Evolutionary conservation across 2,329 filamentous ascomycete genomes (phyloP).

Genomic region (Aspergillus pseudoterreus): DNA sequence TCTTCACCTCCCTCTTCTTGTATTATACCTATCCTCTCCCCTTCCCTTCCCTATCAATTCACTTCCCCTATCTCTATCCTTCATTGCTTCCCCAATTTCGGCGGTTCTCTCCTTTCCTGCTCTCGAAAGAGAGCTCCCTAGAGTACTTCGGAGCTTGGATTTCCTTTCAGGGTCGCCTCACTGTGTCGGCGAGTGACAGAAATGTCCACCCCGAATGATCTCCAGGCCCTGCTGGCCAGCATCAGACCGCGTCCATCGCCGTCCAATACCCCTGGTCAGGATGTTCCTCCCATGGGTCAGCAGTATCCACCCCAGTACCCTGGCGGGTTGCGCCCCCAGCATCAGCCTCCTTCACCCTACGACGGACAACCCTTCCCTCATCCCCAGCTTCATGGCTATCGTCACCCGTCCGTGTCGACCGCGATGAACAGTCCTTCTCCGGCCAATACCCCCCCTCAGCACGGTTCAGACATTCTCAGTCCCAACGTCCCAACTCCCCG

Average conservation of each 20-base stretch:
- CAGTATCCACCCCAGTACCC: constrained; percentile 28
- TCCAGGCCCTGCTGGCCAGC: constrained; percentile 46
- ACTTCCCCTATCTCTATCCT: constrained; percentile 11
- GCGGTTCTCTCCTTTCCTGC: constrained; percentile 11
- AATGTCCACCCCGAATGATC: constrained; percentile 47
- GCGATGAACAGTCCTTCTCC: constrained; percentile 55
- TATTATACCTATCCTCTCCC: constrained; percentile 10
- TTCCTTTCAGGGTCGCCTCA: constrained; percentile 27
- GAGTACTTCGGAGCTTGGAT: constrained; percentile 24
- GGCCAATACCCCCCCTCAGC: constrained; percentile 52
- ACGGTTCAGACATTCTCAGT: constrained; percentile 57
- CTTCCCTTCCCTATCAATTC: constrained; percentile 1
- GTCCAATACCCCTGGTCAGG: constrained; percentile 27
- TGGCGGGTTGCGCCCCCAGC: constrained; percentile 28
- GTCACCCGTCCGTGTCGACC: constrained; percentile 56
- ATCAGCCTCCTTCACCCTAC: constrained; percentile 19
- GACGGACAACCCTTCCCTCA: constrained; percentile 31
- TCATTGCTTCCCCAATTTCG: constrained; percentile 1
- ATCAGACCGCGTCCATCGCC: constrained; percentile 41
- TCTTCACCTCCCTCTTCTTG: constrained; percentile 14
- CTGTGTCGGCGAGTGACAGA: constrained; percentile 34
- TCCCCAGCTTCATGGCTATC: constrained; percentile 42
- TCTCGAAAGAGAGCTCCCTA: constrained; percentile 33
- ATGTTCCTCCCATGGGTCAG: constrained; percentile 20
- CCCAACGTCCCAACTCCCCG: constrained; percentile 48